These are phyloP conservation scores for Pseudogymnoascus sp. DNA, from an alignment of 2,329 filamentous ascomycete genomes.

Conservation along the genomic window DNA sequence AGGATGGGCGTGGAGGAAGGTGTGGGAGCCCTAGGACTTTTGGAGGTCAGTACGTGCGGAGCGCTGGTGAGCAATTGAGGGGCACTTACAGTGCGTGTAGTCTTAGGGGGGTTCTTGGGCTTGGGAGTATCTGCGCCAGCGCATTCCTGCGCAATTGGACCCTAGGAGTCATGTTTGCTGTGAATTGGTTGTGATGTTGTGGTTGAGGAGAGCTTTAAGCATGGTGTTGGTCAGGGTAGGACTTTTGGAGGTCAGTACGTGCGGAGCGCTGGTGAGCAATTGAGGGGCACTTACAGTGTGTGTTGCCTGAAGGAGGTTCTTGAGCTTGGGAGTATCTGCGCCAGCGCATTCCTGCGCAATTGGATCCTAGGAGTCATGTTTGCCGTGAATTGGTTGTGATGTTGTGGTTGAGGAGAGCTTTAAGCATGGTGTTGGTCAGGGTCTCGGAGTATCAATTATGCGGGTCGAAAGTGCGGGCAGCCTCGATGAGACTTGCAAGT, in stretches of 20 bases:
- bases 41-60: background rate
- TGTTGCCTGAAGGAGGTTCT: background rate
- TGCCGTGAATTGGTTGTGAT: background rate
- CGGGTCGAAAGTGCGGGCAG: background rate
- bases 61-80: background rate
- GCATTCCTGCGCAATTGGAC: constrained; percentile 1
- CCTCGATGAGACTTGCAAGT: background rate
- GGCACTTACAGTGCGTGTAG: background rate
- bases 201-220: background rate
- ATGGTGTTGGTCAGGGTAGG: background rate
- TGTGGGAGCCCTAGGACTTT: background rate
- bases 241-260: background rate
- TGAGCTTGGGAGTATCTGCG: background rate
- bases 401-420: background rate
- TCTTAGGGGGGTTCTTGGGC: background rate
- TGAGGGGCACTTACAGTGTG: background rate
- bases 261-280: background rate
- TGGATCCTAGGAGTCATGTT: background rate
- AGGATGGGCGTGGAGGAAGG: background rate
- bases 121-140: background rate
- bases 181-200: background rate
- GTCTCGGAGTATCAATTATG: constrained; percentile 4
- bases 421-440: background rate
- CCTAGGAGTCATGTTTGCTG: background rate
- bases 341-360: constrained; percentile 2